Evolutionary conservation across 176 grass and related monocot species (phyloP), one percentile per base, ranked within the genome.

Genomic region (Otatea glauca): DNA sequence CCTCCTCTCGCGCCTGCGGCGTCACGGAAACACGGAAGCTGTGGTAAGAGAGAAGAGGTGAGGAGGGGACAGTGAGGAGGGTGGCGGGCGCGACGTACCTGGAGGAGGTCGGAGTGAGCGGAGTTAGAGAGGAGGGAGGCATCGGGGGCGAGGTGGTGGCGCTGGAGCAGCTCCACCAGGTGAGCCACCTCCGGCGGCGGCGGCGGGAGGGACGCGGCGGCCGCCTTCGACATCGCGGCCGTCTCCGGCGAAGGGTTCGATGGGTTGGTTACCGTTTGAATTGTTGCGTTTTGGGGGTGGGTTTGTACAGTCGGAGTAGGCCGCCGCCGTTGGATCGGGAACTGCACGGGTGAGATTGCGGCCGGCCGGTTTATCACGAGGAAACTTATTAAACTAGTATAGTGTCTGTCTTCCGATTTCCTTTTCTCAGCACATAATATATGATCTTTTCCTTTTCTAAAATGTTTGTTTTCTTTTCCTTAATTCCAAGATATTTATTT

Each of bases 61-160:
- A 0, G 14, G 25, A n/a, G 21, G 18, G 18, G 20, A n/a, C 13
- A 15, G 21, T 6, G 35, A n/a, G 10, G 25, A 9, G 37, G 15
- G 8, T 11, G 68, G 54, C 45, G 45, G 54, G 47, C 2, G 66
- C 45, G 62, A 45, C 68, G 67, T 92, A 91, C 95, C 82, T 93
- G 95, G 68, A 89, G 86, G 86, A 97, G 95, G 60, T 97, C 95
- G 58, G 88, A 65, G 68, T 91, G 92, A 59, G 90, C 84, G 61
- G 87, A 90, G 81, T 78, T 98, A 70, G 96, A 93, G 73, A 98
- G 89, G 64, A 90, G 89, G 76, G 93, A 98, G n/a, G 89, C 89
- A 48, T 98, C 96, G 0, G 96, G 96, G 12, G 93, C 96, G 78
- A 98, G 93, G 85, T 92, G 94, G 67, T 98, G 96, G 37, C 96